These are phyloP conservation scores for Helianthus annuus DNA, from an alignment of 129 eudicot genomes.

Conservation along the genomic window DNA sequence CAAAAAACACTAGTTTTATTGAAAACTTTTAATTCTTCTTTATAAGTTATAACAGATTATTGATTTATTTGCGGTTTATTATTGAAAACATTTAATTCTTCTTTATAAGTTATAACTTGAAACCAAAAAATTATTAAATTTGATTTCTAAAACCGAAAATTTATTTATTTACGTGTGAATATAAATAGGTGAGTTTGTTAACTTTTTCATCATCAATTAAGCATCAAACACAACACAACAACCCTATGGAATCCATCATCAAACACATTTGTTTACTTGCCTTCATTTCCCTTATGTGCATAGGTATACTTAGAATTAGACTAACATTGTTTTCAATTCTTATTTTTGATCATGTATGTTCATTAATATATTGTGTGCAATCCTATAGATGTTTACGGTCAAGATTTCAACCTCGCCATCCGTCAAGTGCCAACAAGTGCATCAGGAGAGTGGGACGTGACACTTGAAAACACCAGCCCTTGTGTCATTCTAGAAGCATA, in stretches of 20 bases:
- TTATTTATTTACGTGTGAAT: neutral
- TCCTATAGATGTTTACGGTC: neutral
- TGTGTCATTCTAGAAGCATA: slow-evolving; percentile 17
- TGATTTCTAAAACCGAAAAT: neutral
- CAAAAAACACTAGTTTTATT: too few species aligned
- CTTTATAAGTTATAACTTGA: neutral
- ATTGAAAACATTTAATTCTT: neutral
- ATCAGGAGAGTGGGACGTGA: slow-evolving; percentile 10
- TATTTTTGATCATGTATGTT: neutral
- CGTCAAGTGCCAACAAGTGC: neutral
- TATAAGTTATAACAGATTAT: neutral
- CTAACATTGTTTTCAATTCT: neutral
- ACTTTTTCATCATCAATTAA: neutral
- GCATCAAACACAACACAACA: neutral
- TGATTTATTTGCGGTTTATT: neutral
- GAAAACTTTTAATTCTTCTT: too few species aligned
- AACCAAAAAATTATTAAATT: neutral
- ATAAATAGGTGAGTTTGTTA: neutral
- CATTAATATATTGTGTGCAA: neutral
- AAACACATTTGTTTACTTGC: neutral
- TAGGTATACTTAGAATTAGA: neutral
- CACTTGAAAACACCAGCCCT: slow-evolving; percentile 20
- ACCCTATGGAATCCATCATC: neutral
- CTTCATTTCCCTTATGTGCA: neutral
- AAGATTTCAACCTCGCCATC: neutral